Evolutionary conservation across 148 eudicot species (phyloP).

Genomic region (Salicornia ramosissima): DNA sequence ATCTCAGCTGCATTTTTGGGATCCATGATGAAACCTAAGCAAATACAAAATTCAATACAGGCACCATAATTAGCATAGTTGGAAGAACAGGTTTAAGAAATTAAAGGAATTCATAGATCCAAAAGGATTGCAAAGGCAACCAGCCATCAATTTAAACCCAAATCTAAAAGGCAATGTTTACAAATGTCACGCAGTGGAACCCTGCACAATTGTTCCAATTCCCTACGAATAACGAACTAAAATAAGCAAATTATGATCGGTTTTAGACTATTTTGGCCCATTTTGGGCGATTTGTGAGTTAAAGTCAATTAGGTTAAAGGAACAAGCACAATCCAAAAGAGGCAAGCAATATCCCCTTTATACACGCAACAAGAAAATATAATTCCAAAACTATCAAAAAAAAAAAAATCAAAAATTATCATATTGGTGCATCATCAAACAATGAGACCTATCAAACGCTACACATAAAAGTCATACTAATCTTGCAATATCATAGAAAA

Average conservation of each 20-base stretch:
- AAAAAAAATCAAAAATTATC: neutral
- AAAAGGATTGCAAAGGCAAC: neutral
- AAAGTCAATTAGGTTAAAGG: no score
- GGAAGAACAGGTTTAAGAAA: neutral
- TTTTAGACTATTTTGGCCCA: no score
- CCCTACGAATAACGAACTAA: no score
- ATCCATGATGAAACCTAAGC: slow-evolving; percentile 26
- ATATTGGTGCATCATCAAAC: no score
- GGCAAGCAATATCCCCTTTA: neutral
- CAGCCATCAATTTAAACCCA: neutral
- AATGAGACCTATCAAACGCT: neutral
- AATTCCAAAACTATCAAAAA: neutral
- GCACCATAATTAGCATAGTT: neutral
- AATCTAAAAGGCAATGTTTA: neutral
- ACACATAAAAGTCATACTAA: neutral
- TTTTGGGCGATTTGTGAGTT: no score
- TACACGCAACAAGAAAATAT: no score
- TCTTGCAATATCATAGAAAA: no score
- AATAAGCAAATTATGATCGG: neutral
- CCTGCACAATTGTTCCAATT: neutral
- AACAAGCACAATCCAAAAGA: no score
- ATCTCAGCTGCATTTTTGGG: slow-evolving; percentile 30
- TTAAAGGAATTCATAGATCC: no score
- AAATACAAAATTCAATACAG: neutral
- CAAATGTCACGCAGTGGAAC: neutral